Conservation (phyloP, 768 basidiomycete species). For the Boletus rubescentipes region DNA sequence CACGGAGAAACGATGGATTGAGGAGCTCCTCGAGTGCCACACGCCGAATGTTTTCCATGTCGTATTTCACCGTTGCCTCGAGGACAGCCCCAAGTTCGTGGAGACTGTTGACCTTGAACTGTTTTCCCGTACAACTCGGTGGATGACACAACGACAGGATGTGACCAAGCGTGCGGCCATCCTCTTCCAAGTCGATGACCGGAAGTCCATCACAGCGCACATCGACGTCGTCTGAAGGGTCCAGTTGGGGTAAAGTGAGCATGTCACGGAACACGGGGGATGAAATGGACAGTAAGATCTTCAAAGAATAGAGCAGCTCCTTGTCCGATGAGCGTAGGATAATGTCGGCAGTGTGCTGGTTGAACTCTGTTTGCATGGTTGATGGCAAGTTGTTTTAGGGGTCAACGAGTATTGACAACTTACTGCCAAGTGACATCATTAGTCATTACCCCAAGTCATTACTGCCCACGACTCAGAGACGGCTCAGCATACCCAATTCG, state of each 20-base stretch:
- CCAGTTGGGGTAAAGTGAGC: conserved; percentile 14
- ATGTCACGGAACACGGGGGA: conserved; percentile 16
- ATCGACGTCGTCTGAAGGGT: neutral
- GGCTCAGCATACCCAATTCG: too few relatives aligned
- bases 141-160: conserved; percentile 14
- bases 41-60: conserved; percentile 8
- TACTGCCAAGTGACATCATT: too few relatives aligned
- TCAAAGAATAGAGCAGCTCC: conserved; percentile 6
- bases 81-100: conserved; percentile 8
- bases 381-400: neutral
- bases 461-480: too few relatives aligned
- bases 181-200: conserved; percentile 13
- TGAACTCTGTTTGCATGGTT: conserved; percentile 9
- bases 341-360: conserved; percentile 8
- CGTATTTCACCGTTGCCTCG: conserved; percentile 15
- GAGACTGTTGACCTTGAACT: neutral
- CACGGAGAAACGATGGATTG: neutral
- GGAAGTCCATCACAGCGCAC: neutral
- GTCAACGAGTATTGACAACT: too few relatives aligned
- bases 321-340: conserved; percentile 16
- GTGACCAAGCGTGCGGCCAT: conserved; percentile 2
- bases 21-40: conserved; percentile 4
- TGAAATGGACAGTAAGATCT: conserved; percentile 1
- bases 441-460: too few relatives aligned
- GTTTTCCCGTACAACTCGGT: neutral